Percentiles rank a stretch among this genome's conserved stretches.
phyloP scores from a whole-genome alignment of 495 filamentous ascomycete species.

The Penicillium coffeae region DNA sequence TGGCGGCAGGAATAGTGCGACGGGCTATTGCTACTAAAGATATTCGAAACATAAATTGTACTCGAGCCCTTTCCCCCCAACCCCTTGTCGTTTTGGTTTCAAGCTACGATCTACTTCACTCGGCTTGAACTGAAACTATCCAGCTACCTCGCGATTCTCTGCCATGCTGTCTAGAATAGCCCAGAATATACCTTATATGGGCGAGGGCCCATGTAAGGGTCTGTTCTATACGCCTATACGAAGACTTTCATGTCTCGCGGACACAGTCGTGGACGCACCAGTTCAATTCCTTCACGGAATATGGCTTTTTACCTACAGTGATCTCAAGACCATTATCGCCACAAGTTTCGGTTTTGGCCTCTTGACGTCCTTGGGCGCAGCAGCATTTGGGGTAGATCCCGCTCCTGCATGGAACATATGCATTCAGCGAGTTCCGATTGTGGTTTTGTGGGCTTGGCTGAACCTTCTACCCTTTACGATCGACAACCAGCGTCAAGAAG shows the following conservation, averaged over 20 bases:
- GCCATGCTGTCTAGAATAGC: too few relatives aligned
- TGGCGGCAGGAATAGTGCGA: background rate
- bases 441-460: slow-evolving; percentile 1
- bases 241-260: background rate
- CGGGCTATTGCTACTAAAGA: background rate
- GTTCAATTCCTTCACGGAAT: background rate
- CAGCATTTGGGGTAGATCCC: background rate
- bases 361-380: background rate
- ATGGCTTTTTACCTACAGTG: background rate
- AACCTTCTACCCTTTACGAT: slow-evolving; percentile 13
- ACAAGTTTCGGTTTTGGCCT: background rate
- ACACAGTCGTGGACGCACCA: background rate
- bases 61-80: background rate
- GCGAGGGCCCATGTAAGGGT: too few relatives aligned
- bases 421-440: background rate
- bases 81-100: background rate
- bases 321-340: background rate
- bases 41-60: background rate
- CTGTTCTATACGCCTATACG: background rate
- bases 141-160: too few relatives aligned
- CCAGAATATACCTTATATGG: too few relatives aligned
- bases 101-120: too few relatives aligned
- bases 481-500: slow-evolving; percentile 7
- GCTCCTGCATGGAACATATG: background rate
- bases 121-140: too few relatives aligned